Evolutionary conservation across 768 basidiomycete genomes (phyloP).

Genomic region (Suillus weaverae): DNA sequence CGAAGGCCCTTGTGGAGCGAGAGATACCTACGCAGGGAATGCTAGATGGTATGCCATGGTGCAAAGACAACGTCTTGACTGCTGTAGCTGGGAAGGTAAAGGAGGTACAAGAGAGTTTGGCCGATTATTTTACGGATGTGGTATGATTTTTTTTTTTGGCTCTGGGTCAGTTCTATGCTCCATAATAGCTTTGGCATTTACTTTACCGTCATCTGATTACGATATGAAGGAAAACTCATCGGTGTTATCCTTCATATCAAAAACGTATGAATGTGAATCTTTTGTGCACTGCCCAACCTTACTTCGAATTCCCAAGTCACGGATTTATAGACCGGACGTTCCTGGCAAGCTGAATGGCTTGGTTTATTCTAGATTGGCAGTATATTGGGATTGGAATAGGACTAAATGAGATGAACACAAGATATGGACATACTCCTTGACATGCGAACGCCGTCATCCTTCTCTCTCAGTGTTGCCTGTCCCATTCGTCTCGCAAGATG

Average conservation of each 20-base stretch:
- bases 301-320: background rate
- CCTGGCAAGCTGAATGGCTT: background rate
- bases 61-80: slow-evolving; percentile 42
- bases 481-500: slow-evolving; percentile 42
- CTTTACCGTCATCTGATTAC: background rate
- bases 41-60: slow-evolving; percentile 45
- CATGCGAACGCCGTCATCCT: background rate
- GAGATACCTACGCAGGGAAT: slow-evolving; percentile 41
- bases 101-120: slow-evolving; percentile 47
- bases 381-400: background rate
- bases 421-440: background rate
- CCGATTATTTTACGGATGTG: slow-evolving; percentile 48
- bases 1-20: slow-evolving; percentile 46
- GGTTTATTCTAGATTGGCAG: background rate
- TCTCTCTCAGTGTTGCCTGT: background rate
- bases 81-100: slow-evolving; percentile 45
- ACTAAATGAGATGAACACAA: background rate
- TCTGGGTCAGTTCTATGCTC: background rate
- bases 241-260: background rate
- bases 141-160: slow-evolving; percentile 15
- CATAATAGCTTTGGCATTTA: background rate
- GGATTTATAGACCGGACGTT: background rate
- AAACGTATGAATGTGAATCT: background rate
- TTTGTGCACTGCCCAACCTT: background rate
- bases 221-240: background rate